A percentile compares a stretch with the other conserved stretches of the same genome.
These are phyloP conservation scores for Cystoisospora suis DNA, from an alignment of 169 alveolate species.

Conservation along the genomic window DNA sequence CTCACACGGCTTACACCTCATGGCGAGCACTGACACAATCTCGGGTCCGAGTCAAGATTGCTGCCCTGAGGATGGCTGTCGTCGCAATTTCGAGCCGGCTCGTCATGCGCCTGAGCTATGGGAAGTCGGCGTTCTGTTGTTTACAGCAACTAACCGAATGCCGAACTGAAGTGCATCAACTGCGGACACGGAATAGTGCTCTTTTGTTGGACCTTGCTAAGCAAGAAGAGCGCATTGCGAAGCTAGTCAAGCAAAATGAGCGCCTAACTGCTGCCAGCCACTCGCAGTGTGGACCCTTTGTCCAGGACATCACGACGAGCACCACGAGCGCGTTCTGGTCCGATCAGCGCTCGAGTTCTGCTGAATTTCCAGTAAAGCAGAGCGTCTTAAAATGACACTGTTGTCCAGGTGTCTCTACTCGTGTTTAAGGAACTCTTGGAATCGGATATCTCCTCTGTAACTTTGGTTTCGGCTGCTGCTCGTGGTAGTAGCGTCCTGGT, in stretches of 20 bases:
- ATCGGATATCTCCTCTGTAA: no score
- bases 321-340: background rate
- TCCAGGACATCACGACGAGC: background rate
- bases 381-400: no score
- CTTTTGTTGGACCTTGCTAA: background rate
- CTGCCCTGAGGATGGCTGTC: no score
- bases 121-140: no score
- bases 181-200: background rate
- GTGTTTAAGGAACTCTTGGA: no score
- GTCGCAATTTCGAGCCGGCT: no score
- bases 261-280: background rate
- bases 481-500: background rate
- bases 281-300: background rate
- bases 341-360: background rate
- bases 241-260: slow-evolving; percentile 28
- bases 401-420: no score
- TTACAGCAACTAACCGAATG: slow-evolving; percentile 22
- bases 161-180: slow-evolving; percentile 21
- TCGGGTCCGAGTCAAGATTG: no score
- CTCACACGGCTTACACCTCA: no score
- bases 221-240: slow-evolving; percentile 11
- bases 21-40: no score
- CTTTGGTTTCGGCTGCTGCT: background rate
- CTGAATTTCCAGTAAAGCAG: background rate
- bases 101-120: no score